Evolutionary conservation across 441 rosid genomes (phyloP), one percentile per base, ranked within the genome.

Genomic region (Pelargonium cotyledonis): DNA sequence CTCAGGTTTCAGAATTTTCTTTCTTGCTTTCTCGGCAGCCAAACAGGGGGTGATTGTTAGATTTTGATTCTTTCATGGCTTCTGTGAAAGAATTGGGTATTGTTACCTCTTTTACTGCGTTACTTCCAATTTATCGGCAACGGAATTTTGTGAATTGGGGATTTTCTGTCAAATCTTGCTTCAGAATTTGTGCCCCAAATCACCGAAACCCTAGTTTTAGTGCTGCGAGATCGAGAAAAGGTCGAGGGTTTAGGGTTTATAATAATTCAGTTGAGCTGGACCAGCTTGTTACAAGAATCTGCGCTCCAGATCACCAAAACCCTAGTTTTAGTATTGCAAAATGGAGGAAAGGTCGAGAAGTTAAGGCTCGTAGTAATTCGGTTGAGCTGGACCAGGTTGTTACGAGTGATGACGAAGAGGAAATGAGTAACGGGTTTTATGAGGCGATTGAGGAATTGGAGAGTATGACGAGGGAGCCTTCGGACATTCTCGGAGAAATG

Each of bases 381-480:
- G 89, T 93, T 55, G 89, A 89, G 66, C 66, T 89, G 78, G 95
- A 90, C 72, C 84, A 79, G 31, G 77, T 79, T 55, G 38, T 90
- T 66, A 83, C 96, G 8, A 89, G 92, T 68, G 92, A 85, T 10
- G 89, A 77, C 55, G 92, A 81, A 35, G 90, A 89, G 0, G 96
- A 86, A 73, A 79, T 91, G 77, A 82, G 96, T 26, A 88, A 91
- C 58, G 95, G 84, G 57, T 86, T 93, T 62, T 89, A 86, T 41
- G 97, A 86, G 81, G 96, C 96, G 67, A 85, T 91, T 51, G 97
- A 89, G 74, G 97, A 91, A 63, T 67, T 91, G 2, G 97, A 91
- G 83, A 81, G 94, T 70, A 93, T 91, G 96, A n/a, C 86, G 0
- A 84, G 98, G 74, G 98, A 90, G 65, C 98, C 98, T 1, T 86